A percentile compares a stretch with the other conserved stretches of the same genome.
Evolutionary conservation across 495 filamentous ascomycete genomes (phyloP).

Genomic region (Extremus antarcticus): DNA sequence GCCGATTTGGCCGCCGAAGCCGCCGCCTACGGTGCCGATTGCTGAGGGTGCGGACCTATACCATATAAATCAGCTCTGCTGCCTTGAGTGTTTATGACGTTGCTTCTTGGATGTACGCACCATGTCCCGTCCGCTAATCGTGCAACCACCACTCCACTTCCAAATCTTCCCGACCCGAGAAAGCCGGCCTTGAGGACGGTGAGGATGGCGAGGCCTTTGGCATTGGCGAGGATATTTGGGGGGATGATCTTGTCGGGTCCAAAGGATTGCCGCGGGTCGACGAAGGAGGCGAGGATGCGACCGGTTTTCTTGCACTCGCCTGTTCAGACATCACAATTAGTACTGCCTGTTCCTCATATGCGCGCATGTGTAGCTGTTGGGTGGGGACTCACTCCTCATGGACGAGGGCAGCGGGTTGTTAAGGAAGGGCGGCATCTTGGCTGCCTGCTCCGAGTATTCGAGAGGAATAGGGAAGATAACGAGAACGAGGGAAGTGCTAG

Average conservation of each 20-base stretch:
- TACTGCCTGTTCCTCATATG: neutral
- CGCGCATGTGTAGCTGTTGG: slow-evolving; percentile 18
- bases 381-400: slow-evolving; percentile 46
- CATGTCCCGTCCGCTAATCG: slow-evolving; percentile 83
- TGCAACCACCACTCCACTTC: slow-evolving; percentile 86
- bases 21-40: slow-evolving; percentile 80
- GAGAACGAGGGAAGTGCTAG: neutral
- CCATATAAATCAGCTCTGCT: neutral
- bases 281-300: slow-evolving; percentile 88
- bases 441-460: neutral
- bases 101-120: slow-evolving; percentile 23
- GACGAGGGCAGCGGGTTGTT: slow-evolving; percentile 60
- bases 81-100: neutral
- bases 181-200: slow-evolving; percentile 96
- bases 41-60: slow-evolving; percentile 70
- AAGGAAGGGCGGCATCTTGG: slow-evolving; percentile 43
- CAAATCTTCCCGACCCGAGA: slow-evolving; percentile 82
- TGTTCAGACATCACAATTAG: slow-evolving; percentile 2
- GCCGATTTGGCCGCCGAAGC: slow-evolving; percentile 93
- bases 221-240: slow-evolving; percentile 74
- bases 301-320: slow-evolving; percentile 39
- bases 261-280: slow-evolving; percentile 89
- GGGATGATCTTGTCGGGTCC: slow-evolving; percentile 97
- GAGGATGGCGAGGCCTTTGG: slow-evolving; percentile 93
- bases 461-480: neutral